A percentile compares a stretch with the other conserved stretches of the same genome.
Evolutionary conservation across 2,329 filamentous ascomycete species (phyloP).

Genomic region (Botrytis cinerea): DNA sequence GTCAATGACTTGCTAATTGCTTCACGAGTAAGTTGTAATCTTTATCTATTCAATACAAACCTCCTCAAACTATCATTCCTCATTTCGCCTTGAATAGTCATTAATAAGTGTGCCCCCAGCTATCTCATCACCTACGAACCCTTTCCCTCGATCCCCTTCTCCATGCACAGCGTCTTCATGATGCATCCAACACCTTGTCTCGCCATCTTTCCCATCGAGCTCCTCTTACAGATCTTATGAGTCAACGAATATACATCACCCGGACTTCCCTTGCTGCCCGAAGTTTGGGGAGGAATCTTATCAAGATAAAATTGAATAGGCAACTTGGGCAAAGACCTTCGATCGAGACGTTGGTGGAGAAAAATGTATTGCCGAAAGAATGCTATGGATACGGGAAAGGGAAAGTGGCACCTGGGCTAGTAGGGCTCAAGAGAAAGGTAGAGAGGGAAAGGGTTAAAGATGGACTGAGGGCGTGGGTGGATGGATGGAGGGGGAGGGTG

Average conservation of each 20-base stretch:
- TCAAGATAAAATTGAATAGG: conserved; percentile 63
- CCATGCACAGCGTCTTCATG: conserved; percentile 62
- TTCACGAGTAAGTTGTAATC: conserved; percentile 13
- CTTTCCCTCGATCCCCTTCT: conserved; percentile 67
- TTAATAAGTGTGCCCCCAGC: conserved; percentile 32
- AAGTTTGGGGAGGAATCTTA: conserved; percentile 62
- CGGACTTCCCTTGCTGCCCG: conserved; percentile 66
- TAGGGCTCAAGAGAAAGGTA: conserved; percentile 62
- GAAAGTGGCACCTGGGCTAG: conserved; percentile 56
- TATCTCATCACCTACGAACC: conserved; percentile 56
- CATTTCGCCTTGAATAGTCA: not conserved
- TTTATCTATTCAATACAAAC: not conserved
- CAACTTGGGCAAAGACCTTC: conserved; percentile 62
- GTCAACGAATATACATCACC: conserved; percentile 66
- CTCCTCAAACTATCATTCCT: no score
- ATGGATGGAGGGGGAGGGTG: conserved; percentile 44
- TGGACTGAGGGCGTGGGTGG: conserved; percentile 64
- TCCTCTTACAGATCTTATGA: conserved; percentile 61
- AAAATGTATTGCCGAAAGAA: conserved; percentile 65
- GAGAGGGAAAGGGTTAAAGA: conserved; percentile 71
- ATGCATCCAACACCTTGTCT: conserved; percentile 55
- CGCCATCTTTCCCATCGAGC: conserved; percentile 60
- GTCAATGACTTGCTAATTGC: conserved; percentile 44
- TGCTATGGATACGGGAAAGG: conserved; percentile 51
- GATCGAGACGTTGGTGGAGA: conserved; percentile 59